Conservation (phyloP, 2,329 filamentous ascomycete genomes). For the Aurifilum marmelostoma region DNA sequence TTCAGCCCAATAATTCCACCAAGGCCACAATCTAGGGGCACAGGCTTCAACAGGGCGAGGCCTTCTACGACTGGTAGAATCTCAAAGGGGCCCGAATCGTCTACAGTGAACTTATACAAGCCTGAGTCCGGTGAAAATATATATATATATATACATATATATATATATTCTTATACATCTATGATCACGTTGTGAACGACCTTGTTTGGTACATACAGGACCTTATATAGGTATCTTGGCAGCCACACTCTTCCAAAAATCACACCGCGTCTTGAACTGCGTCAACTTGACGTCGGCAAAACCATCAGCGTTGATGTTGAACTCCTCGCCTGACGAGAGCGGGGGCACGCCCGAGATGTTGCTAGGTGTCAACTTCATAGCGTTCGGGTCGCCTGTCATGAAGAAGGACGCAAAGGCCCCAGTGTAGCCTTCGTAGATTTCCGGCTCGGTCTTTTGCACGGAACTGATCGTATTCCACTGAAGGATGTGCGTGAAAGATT, state of each 20-base stretch:
- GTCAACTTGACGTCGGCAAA: constrained; percentile 45
- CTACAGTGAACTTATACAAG: background rate
- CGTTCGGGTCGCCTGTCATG: constrained; percentile 61
- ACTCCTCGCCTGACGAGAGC: constrained; percentile 49
- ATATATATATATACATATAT: background rate
- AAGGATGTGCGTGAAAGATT: background rate
- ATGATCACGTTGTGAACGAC: no score
- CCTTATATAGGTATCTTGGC: constrained; percentile 49
- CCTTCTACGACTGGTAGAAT: background rate
- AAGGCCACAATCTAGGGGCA: background rate
- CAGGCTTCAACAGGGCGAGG: background rate
- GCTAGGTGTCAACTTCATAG: constrained; percentile 54
- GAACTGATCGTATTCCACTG: constrained; percentile 61
- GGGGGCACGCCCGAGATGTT: constrained; percentile 49
- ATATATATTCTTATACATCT: background rate
- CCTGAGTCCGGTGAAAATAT: background rate
- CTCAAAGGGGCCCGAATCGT: background rate
- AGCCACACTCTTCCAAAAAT: constrained; percentile 55
- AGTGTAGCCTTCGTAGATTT: constrained; percentile 59
- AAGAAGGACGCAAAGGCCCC: constrained; percentile 66
- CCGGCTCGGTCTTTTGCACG: constrained; percentile 53
- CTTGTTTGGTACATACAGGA: background rate
- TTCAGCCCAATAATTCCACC: background rate
- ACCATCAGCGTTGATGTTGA: constrained; percentile 51
- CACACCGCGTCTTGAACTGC: constrained; percentile 51